Evolutionary conservation across 495 filamentous ascomycete species (phyloP).

Genomic region (Penicillium egyptiacum): DNA sequence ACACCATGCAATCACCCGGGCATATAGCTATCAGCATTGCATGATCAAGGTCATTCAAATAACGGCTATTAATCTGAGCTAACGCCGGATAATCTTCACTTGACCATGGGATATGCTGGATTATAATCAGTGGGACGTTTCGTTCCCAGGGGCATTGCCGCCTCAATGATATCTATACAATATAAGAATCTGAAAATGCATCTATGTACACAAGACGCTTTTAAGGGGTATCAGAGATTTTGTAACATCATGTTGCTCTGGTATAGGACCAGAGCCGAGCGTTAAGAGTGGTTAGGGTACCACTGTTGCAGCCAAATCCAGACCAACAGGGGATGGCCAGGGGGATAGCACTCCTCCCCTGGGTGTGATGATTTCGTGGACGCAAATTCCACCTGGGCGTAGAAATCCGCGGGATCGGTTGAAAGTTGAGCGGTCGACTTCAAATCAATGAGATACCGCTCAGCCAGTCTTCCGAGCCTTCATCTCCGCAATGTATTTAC

Average conservation of each 20-base stretch:
- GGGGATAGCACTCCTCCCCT: not conserved
- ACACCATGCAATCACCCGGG: not conserved
- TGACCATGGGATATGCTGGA: not conserved
- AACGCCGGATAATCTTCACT: not conserved
- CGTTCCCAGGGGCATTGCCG: conserved; percentile 1
- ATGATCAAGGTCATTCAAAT: not conserved
- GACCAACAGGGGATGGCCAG: not conserved
- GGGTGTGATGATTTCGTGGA: not conserved
- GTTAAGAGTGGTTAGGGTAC: not conserved
- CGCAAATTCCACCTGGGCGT: not conserved
- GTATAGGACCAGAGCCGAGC: not conserved
- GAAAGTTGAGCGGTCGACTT: not conserved
- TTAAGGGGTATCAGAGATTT: conserved; percentile 14
- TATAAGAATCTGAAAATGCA: conserved; percentile 2
- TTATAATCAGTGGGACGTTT: not conserved
- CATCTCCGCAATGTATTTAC: conserved; percentile 77
- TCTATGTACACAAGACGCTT: conserved; percentile 16
- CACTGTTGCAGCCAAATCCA: not conserved
- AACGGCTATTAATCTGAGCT: not conserved
- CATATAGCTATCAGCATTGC: not conserved
- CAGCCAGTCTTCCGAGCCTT: conserved; percentile 60
- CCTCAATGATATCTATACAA: conserved; percentile 13
- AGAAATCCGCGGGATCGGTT: not conserved
- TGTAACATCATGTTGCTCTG: not conserved
- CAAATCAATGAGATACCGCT: conserved; percentile 1